Evolutionary conservation across 495 filamentous ascomycete species (phyloP).

Genomic region (Annulohypoxylon nitens): DNA sequence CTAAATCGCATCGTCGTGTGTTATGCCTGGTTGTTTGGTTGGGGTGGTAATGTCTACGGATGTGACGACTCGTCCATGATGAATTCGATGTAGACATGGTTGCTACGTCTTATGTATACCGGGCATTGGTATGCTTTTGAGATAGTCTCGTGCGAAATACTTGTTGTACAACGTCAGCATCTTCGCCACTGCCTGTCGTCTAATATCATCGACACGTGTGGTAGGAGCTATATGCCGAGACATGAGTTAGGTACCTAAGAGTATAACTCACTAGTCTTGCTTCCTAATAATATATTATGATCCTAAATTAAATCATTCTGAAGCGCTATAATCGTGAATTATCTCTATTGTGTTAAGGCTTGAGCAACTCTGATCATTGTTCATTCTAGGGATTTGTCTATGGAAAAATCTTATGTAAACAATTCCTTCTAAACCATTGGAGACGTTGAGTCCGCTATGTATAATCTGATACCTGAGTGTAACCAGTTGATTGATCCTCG

Average conservation of each 20-base stretch:
- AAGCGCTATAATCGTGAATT: neutral
- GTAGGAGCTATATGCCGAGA: neutral
- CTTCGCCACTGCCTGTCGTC: neutral
- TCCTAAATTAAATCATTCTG: neutral
- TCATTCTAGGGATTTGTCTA: constrained; percentile 2
- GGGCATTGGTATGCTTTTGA: neutral
- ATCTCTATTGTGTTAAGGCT: neutral
- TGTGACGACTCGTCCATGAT: neutral
- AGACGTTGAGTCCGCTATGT: constrained; percentile 43
- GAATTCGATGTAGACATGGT: neutral
- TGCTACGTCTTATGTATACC: neutral
- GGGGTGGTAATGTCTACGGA: neutral
- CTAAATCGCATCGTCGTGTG: constrained; percentile 21
- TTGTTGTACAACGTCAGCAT: neutral
- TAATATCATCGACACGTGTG: neutral
- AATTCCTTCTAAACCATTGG: constrained; percentile 21
- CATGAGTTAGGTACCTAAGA: neutral
- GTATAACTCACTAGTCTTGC: neutral
- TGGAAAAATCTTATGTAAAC: constrained; percentile 9
- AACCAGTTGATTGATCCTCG: constrained; percentile 27
- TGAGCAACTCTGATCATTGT: no score
- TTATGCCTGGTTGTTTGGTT: neutral
- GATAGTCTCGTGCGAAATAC: neutral
- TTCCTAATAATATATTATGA: constrained; percentile 1
- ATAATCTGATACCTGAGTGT: constrained; percentile 24